Evolutionary conservation across 2,329 filamentous ascomycete genomes (phyloP).

Genomic region (Fusarium lyarnte): DNA sequence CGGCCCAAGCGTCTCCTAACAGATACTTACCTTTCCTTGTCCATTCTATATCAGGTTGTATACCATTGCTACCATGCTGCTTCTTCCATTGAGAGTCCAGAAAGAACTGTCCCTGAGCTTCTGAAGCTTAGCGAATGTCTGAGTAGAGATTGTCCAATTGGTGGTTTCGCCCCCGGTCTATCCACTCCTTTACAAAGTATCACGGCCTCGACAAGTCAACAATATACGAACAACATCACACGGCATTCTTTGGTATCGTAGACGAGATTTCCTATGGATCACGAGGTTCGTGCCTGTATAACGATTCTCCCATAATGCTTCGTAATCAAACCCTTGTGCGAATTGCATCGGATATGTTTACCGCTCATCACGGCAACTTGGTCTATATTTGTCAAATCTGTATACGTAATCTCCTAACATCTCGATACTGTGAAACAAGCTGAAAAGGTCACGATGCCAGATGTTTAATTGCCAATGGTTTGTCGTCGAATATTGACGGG

Average conservation of each 20-base stretch:
- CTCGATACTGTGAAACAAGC: constrained; percentile 8
- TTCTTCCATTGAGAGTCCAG: constrained; percentile 15
- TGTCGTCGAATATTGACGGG: constrained; percentile 27
- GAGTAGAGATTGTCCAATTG: constrained; percentile 33
- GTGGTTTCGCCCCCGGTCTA: constrained; percentile 17
- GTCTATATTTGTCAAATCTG: neutral
- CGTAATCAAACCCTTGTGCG: constrained; percentile 26
- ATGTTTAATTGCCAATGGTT: constrained; percentile 43
- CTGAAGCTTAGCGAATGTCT: constrained; percentile 9
- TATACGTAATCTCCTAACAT: constrained; percentile 21
- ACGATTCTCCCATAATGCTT: neutral
- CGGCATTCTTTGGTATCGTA: constrained; percentile 5
- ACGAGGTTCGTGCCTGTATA: constrained; percentile 16
- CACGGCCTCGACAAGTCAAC: constrained; percentile 15
- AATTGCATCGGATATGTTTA: constrained; percentile 21
- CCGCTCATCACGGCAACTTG: constrained; percentile 17
- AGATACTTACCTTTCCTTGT: neutral
- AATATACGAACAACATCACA: constrained; percentile 11
- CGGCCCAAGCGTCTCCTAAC: constrained; percentile 1
- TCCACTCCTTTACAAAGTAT: constrained; percentile 1
- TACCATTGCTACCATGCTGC: constrained; percentile 2
- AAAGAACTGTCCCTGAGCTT: constrained; percentile 12
- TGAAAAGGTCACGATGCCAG: constrained; percentile 41
- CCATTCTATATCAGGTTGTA: neutral
- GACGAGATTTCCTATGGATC: constrained; percentile 17